Percentiles rank a stretch among this genome's conserved stretches.
phyloP scores from a whole-genome alignment of 176 grass and related monocot genomes.

The Ampelocalamus luodianensis region DNA sequence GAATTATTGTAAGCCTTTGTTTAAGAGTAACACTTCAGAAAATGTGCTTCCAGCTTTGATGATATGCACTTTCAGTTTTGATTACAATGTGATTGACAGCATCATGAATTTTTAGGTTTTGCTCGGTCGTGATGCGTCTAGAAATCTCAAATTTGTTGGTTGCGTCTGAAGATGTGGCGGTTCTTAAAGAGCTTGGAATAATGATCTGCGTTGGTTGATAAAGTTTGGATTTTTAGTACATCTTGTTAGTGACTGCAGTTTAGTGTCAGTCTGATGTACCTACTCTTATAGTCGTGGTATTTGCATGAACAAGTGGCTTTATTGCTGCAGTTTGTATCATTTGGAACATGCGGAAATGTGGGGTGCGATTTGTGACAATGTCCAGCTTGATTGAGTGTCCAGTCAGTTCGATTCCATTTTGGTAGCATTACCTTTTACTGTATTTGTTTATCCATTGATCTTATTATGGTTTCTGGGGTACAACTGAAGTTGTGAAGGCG shows the following conservation, averaged over 20 bases:
- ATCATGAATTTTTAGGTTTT: constrained; percentile 42
- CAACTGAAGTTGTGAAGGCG: background rate
- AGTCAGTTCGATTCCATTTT: constrained; percentile 20
- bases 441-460: background rate
- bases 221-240: constrained; percentile 38
- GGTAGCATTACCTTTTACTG: background rate
- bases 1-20: constrained; percentile 50
- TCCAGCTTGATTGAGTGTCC: constrained; percentile 20
- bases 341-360: constrained; percentile 34
- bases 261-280: constrained; percentile 44
- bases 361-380: constrained; percentile 38
- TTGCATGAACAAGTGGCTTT: constrained; percentile 37
- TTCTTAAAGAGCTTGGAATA: constrained; percentile 55
- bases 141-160: constrained; percentile 50
- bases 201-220: constrained; percentile 42
- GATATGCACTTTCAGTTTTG: constrained; percentile 17
- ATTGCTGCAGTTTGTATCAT: constrained; percentile 44
- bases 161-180: constrained; percentile 38
- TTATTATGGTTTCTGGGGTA: background rate
- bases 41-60: background rate
- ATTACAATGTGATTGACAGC: background rate
- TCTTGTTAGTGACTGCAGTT: constrained; percentile 46
- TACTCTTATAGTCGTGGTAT: constrained; percentile 43
- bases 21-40: background rate
- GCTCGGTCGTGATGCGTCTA: constrained; percentile 40